Conservation (phyloP, 805 yeast species). For the Hanseniaspora thailandica region DNA sequence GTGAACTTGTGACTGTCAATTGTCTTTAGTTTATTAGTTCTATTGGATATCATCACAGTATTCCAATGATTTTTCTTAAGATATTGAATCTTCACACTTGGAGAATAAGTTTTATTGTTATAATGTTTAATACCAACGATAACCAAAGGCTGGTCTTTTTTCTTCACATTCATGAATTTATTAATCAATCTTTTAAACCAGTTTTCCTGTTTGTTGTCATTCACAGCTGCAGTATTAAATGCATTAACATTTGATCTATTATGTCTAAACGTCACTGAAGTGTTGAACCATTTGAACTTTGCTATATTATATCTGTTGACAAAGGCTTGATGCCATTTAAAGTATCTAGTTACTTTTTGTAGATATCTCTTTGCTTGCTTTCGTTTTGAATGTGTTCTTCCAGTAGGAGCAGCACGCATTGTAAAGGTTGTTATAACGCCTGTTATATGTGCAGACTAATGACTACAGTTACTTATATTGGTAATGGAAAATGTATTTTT, state of each 20-base stretch:
- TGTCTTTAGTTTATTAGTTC: not conserved
- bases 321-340: not conserved
- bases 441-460: too few relatives aligned
- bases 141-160: slow-evolving; percentile 2
- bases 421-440: too few relatives aligned
- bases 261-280: not conserved
- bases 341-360: not conserved
- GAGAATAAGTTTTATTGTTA: not conserved
- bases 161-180: not conserved
- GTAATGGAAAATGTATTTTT: too few relatives aligned
- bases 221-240: not conserved
- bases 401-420: slow-evolving; percentile 9
- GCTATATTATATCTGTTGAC: not conserved
- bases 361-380: not conserved
- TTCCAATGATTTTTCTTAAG: slow-evolving; percentile 1
- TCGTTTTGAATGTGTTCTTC: slow-evolving; percentile 8
- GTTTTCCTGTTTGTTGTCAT: not conserved
- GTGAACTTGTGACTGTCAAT: not conserved
- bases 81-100: not conserved
- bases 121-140: not conserved
- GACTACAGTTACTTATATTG: not conserved
- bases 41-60: not conserved
- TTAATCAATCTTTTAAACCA: not conserved
- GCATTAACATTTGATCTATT: not conserved
- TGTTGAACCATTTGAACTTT: not conserved